Percentiles rank a stretch among this genome's conserved stretches.
Evolutionary conservation across 352 stramenopile genomes (phyloP).

Genomic region (Paralagenidium karlingii): DNA sequence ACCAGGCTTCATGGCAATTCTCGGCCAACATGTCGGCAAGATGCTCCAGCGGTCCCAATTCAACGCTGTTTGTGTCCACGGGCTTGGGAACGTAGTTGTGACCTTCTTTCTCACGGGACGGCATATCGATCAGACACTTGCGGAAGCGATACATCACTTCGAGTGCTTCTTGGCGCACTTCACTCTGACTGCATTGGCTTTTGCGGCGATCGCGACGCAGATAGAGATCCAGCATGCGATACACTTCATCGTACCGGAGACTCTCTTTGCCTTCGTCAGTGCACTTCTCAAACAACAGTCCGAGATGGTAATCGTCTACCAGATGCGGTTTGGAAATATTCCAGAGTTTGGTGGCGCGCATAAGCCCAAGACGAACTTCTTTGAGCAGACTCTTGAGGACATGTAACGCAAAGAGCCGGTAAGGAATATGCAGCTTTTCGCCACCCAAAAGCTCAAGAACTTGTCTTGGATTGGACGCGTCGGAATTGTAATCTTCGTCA

Average conservation of each 20-base stretch:
- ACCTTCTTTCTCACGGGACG: constrained; percentile 77
- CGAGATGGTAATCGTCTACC: constrained; percentile 74
- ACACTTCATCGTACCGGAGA: constrained; percentile 77
- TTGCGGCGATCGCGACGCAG: constrained; percentile 68
- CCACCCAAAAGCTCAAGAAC: constrained; percentile 71
- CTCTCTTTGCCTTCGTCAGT: constrained; percentile 54
- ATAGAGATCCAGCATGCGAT: constrained; percentile 73
- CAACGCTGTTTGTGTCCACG: constrained; percentile 63
- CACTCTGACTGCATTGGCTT: constrained; percentile 43
- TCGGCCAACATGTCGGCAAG: constrained; percentile 63
- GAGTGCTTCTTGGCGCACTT: constrained; percentile 62
- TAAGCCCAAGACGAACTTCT: constrained; percentile 50
- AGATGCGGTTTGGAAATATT: constrained; percentile 69
- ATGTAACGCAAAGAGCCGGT: constrained; percentile 54
- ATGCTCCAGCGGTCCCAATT: constrained; percentile 57
- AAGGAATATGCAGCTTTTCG: constrained; percentile 74
- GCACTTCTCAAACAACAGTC: constrained; percentile 65
- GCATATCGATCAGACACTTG: constrained; percentile 82
- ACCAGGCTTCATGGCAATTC: constrained; percentile 83
- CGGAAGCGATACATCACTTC: constrained; percentile 85
- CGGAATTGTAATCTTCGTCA: not conserved
- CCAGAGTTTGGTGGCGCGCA: constrained; percentile 74
- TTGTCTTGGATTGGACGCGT: constrained; percentile 5
- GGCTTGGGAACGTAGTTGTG: constrained; percentile 81
- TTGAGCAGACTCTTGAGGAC: constrained; percentile 54